Base-by-base conservation (phyloP, 129 eudicot genomes). In the Mikania micrantha region DNA sequence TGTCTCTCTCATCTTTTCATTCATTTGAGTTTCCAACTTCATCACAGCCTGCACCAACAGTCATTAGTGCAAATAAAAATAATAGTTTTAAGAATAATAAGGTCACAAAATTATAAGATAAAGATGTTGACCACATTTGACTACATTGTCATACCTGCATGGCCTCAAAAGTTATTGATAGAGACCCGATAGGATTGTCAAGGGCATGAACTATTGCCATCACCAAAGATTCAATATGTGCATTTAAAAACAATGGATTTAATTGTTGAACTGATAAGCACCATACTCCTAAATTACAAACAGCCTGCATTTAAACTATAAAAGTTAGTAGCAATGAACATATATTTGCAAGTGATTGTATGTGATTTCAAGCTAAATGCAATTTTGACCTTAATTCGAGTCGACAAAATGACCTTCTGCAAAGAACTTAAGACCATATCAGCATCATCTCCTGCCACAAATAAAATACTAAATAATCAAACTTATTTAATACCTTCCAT, bases 201-300 rank as follows among this genome's bases (percentile, higher is more conserved):
- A 92, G 88, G 38, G 96, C 93, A 76, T 88, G 83, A 67, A 81
- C 75, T 54, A 88, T 70, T 38, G 96, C 91, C 65, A 83, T 79
- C 60, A 92, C 62, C 66, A 88, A 57, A 63, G 89, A 80, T 21
- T 82, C 66, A 29, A 83, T 78, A 73, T 92, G 83, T 35, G 69
- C 67, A 57, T 66, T 83, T 80, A 91, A 71, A 63, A 39, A 13
- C 12, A 72, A 49, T 54, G 83, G 25, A 63, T 65, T 70, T 41
- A 91, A 70, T 73, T 91, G 98, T 71, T 91, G 98, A 50, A 91
- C 83, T 9, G 98, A 88, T 82, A 88, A 66, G 74, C 98, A 91
- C 96, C 98, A 91, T 32, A 88, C 95, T 10, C 88, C 96, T 76
- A 88, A 75, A 82, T 91, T 91, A 75, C 98, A 91, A 72, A 91